Conservation (phyloP, 352 stramenopile species). For the Pythium aphanidermatum region DNA sequence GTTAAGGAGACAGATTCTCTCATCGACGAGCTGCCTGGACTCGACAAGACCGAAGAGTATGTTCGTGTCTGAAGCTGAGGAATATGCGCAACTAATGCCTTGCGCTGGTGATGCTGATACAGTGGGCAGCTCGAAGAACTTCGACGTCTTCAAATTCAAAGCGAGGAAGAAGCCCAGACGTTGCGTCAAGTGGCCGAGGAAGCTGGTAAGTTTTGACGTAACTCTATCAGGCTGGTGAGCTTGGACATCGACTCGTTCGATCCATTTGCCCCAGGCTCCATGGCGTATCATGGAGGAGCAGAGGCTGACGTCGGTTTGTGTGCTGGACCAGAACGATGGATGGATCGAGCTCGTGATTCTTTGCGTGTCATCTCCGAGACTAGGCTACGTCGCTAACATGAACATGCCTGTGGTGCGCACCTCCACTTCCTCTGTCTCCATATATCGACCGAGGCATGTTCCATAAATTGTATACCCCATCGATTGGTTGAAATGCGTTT, state of each 20-base stretch:
- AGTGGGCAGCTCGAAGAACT: conserved; percentile 80
- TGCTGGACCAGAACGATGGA: conserved; percentile 55
- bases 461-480: conserved; percentile 3
- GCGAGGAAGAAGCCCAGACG: conserved; percentile 79
- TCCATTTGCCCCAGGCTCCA: no score
- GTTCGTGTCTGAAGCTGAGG: neutral
- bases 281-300: no score
- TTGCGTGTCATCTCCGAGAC: conserved; percentile 80
- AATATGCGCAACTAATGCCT: neutral
- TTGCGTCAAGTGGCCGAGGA: conserved; percentile 77
- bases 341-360: conserved; percentile 73
- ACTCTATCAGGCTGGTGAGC: no score
- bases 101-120: neutral
- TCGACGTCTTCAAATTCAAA: conserved; percentile 71
- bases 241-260: no score
- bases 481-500: conserved; percentile 5
- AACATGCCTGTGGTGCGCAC: neutral
- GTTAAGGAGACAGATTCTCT: conserved; percentile 74
- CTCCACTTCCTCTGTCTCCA: neutral
- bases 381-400: conserved; percentile 38
- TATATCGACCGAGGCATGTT: neutral
- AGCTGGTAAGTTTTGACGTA: conserved; percentile 57
- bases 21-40: conserved; percentile 73
- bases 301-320: neutral
- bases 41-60: conserved; percentile 77